These are phyloP conservation scores for Boletus sp. DNA, from an alignment of 1,284 basidiomycete species.

Conservation along the genomic window DNA sequence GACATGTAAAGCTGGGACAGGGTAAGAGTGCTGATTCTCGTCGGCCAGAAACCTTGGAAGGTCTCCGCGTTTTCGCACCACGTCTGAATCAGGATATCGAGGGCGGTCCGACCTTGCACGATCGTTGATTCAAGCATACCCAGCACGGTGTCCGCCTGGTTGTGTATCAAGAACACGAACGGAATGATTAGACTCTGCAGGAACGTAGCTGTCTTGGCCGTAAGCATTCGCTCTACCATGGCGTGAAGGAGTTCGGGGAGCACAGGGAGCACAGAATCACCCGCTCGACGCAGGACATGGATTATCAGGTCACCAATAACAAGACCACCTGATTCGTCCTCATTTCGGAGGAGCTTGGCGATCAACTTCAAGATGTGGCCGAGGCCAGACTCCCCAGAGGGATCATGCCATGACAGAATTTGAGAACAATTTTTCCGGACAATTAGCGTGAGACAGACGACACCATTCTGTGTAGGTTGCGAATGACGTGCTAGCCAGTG, in stretches of 20 bases:
- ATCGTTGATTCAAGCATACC: constrained; percentile 66
- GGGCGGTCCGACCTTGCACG: constrained; percentile 54
- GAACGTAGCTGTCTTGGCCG: constrained; percentile 86
- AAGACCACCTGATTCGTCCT: constrained; percentile 85
- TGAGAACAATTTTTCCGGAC: constrained; percentile 85
- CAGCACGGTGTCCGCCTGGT: constrained; percentile 75
- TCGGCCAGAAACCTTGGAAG: constrained; percentile 92
- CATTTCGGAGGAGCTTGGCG: constrained; percentile 70
- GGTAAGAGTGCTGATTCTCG: constrained; percentile 79
- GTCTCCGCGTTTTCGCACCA: constrained; percentile 95
- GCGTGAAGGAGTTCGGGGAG: constrained; percentile 84
- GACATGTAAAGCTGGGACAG: constrained; percentile 74
- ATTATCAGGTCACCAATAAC: constrained; percentile 93
- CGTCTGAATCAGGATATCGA: constrained; percentile 79
- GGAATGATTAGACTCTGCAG: constrained; percentile 88
- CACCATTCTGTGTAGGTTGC: constrained; percentile 59
- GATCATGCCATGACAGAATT: constrained; percentile 71
- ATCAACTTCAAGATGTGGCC: constrained; percentile 71
- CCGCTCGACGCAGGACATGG: constrained; percentile 80
- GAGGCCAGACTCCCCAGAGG: constrained; percentile 67
- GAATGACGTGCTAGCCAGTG: not conserved
- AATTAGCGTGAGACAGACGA: constrained; percentile 77
- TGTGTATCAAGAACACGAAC: constrained; percentile 88
- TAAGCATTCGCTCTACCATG: constrained; percentile 76
- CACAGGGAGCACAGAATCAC: constrained; percentile 74